Evolutionary conservation across 192 early-diverging fungal species (phyloP).

Genomic region (Entophlyctis luteolus): DNA sequence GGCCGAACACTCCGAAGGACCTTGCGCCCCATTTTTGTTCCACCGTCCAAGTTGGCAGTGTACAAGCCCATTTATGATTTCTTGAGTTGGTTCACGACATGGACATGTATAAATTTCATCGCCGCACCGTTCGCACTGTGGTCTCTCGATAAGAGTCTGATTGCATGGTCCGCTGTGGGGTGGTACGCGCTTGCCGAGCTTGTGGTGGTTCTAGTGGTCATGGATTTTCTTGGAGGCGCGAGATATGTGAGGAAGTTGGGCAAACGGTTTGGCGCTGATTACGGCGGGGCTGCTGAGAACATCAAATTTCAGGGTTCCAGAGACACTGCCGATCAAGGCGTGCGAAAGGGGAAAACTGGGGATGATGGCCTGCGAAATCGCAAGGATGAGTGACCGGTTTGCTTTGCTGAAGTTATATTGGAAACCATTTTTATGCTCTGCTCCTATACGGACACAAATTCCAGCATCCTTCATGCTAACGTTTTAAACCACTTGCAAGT

Average conservation of each 20-base stretch:
- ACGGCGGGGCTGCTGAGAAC: too few species aligned
- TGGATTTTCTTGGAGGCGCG: slow-evolving; percentile 20
- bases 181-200: slow-evolving; percentile 25
- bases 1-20: slow-evolving; percentile 57
- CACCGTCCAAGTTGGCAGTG: slow-evolving; percentile 27
- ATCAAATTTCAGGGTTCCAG: too few species aligned
- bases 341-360: too few species aligned
- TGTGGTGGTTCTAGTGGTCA: slow-evolving; percentile 17
- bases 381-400: too few species aligned
- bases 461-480: too few species aligned
- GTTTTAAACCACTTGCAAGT: too few species aligned
- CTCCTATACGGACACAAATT: too few species aligned
- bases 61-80: slow-evolving; percentile 65
- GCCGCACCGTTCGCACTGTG: slow-evolving; percentile 36
- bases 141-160: slow-evolving; percentile 15
- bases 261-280: slow-evolving; percentile 12
- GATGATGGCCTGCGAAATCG: too few species aligned
- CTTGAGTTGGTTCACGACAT: slow-evolving; percentile 53
- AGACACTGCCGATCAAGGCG: too few species aligned
- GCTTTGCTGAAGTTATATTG: too few species aligned
- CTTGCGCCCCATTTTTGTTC: slow-evolving; percentile 59
- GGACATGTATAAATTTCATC: slow-evolving; percentile 35
- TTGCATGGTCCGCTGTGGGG: slow-evolving; percentile 18
- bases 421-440: too few species aligned
- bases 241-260: slow-evolving; percentile 2